These are phyloP conservation scores for Penium margaritaceum DNA, from an alignment of 139 green algal species.

Conservation along the genomic window DNA sequence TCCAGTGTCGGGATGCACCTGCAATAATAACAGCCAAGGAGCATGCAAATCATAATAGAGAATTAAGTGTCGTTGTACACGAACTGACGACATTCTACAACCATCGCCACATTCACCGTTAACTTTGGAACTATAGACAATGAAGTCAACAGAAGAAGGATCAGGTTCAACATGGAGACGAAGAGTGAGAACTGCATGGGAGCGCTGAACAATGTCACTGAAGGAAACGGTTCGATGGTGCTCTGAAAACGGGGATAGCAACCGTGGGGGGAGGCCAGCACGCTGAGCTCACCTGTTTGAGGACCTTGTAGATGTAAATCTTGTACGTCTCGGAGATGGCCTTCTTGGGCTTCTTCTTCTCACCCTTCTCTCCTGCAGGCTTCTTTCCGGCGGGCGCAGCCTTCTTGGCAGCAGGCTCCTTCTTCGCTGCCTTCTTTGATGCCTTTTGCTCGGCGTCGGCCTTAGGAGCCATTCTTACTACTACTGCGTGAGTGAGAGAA, in stretches of 20 bases:
- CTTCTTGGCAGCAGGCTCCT: conserved; percentile 42
- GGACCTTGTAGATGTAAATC: conserved; percentile 98
- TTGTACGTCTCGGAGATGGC: conserved; percentile 85
- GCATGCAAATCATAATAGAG: not conserved
- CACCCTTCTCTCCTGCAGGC: conserved; percentile 44
- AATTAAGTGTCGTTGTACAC: too few relatives aligned
- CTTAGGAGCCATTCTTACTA: not conserved
- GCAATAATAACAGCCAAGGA: conserved; percentile 41
- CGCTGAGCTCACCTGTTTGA: conserved; percentile 59
- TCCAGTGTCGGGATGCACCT: conserved; percentile 77
- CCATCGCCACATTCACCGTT: too few relatives aligned
- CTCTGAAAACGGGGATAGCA: too few relatives aligned
- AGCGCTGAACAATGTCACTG: too few relatives aligned
- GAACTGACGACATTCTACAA: too few relatives aligned
- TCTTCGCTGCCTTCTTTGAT: conserved; percentile 35
- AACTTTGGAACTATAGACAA: not conserved
- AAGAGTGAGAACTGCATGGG: too few relatives aligned
- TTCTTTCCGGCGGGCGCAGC: conserved; percentile 48
- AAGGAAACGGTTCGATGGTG: not conserved
- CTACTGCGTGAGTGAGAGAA: too few relatives aligned
- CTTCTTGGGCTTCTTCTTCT: conserved; percentile 52
- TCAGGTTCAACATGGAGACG: too few relatives aligned
- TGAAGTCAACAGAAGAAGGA: too few relatives aligned
- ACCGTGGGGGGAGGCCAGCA: not conserved
- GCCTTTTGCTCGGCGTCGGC: conserved; percentile 21